Evolutionary conservation across 352 stramenopile genomes (phyloP).

Genomic region (Phytophthora vignae): DNA sequence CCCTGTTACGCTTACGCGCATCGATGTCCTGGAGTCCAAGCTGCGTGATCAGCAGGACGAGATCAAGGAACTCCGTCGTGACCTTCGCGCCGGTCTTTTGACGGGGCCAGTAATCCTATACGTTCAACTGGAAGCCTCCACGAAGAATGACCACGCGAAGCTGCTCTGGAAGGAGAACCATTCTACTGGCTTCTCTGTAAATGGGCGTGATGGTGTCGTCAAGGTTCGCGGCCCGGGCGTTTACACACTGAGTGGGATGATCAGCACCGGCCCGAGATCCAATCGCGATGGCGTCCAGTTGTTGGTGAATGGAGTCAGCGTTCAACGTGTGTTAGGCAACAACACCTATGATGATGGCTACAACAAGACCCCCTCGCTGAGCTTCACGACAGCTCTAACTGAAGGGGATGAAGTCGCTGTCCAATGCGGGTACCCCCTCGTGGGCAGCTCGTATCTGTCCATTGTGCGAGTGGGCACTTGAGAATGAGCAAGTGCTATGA

Average conservation of each 20-base stretch:
- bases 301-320: background rate
- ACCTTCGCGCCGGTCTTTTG: background rate
- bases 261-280: background rate
- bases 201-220: background rate
- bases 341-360: background rate
- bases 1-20: constrained; percentile 5
- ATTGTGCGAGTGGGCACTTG: background rate
- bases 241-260: background rate
- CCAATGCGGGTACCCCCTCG: background rate
- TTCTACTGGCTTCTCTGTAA: background rate
- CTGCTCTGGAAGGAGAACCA: background rate
- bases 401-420: background rate
- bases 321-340: background rate
- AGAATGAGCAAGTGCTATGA: background rate
- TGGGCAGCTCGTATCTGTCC: background rate
- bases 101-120: background rate
- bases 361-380: background rate
- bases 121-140: background rate
- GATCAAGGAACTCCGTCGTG: background rate
- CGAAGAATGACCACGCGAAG: background rate
- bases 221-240: background rate
- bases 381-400: background rate
- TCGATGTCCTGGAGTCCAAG: constrained; percentile 17
- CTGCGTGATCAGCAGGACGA: constrained; percentile 14
- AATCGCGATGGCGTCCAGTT: background rate